Conservation (phyloP, 2,329 filamentous ascomycete species). For the Talaromyces sp. region DNA sequence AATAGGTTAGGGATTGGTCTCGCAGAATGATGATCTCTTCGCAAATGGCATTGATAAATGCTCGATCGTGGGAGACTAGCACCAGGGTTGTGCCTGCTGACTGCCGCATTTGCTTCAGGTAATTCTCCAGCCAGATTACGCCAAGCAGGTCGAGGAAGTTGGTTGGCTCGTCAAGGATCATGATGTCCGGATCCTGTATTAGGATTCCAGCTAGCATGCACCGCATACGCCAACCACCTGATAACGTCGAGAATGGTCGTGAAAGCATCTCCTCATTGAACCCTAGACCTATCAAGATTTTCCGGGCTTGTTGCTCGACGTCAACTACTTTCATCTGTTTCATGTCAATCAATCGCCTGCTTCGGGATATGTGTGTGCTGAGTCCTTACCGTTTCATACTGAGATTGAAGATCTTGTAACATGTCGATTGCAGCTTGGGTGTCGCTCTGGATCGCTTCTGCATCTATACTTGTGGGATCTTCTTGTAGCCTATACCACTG, state of each 20-base stretch:
- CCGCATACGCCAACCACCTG: slow-evolving; percentile 73
- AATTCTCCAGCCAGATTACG: slow-evolving; percentile 77
- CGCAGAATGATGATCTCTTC: slow-evolving; percentile 70
- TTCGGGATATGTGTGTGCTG: not conserved
- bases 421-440: slow-evolving; percentile 65
- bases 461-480: slow-evolving; percentile 52
- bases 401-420: slow-evolving; percentile 62
- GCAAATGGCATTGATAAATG: slow-evolving; percentile 71
- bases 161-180: slow-evolving; percentile 81
- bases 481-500: slow-evolving; percentile 42
- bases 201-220: slow-evolving; percentile 60
- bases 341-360: slow-evolving; percentile 14
- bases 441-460: slow-evolving; percentile 56
- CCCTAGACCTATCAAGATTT: slow-evolving; percentile 63
- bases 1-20: slow-evolving; percentile 66
- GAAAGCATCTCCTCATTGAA: slow-evolving; percentile 61
- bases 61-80: slow-evolving; percentile 77
- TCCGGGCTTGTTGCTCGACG: slow-evolving; percentile 61
- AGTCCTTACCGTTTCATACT: slow-evolving; percentile 54
- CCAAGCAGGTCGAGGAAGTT: slow-evolving; percentile 80
- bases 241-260: slow-evolving; percentile 60
- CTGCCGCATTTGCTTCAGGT: slow-evolving; percentile 57
- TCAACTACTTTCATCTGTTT: slow-evolving; percentile 52
- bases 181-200: slow-evolving; percentile 67
- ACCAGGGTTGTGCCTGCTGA: slow-evolving; percentile 59